phyloP scores from a whole-genome alignment of 1,284 basidiomycete genomes.

The Amylostereum areolatum region DNA sequence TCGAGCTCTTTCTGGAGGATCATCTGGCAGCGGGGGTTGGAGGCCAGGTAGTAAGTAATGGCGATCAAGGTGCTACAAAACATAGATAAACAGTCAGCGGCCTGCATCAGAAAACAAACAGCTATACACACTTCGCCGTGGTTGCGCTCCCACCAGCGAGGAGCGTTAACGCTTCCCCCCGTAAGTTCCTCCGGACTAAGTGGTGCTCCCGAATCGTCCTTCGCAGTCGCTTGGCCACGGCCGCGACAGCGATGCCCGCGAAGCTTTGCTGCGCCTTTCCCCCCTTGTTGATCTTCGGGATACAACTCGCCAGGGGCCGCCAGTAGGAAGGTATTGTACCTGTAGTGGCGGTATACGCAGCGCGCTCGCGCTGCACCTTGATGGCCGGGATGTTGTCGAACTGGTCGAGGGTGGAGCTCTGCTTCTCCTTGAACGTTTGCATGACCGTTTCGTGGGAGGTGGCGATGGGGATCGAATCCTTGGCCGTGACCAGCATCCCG shows the following conservation, averaged over 20 bases:
- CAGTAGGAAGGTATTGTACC: constrained; percentile 75
- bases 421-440: constrained; percentile 46
- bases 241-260: constrained; percentile 78
- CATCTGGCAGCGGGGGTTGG: constrained; percentile 57
- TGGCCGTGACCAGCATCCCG: constrained; percentile 78
- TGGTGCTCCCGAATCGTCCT: constrained; percentile 72
- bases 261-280: constrained; percentile 66
- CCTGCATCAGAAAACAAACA: too few relatives aligned
- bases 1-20: constrained; percentile 82
- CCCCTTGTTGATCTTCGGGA: constrained; percentile 75
- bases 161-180: constrained; percentile 78
- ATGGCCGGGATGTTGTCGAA: constrained; percentile 76
- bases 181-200: constrained; percentile 81
- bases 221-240: constrained; percentile 76
- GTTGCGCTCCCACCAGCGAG: too few relatives aligned
- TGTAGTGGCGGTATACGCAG: constrained; percentile 82
- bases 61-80: constrained; percentile 30
- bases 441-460: constrained; percentile 44
- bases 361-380: constrained; percentile 83
- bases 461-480: constrained; percentile 67
- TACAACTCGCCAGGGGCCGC: constrained; percentile 57
- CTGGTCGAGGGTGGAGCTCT: constrained; percentile 25
- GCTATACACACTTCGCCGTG: too few relatives aligned
- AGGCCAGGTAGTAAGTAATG: constrained; percentile 78
- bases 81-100: too few relatives aligned